Evolutionary conservation across 2,329 filamentous ascomycete species (phyloP), one percentile per base, ranked within the genome.

Genomic region (Aspergillus aculeatinus): DNA sequence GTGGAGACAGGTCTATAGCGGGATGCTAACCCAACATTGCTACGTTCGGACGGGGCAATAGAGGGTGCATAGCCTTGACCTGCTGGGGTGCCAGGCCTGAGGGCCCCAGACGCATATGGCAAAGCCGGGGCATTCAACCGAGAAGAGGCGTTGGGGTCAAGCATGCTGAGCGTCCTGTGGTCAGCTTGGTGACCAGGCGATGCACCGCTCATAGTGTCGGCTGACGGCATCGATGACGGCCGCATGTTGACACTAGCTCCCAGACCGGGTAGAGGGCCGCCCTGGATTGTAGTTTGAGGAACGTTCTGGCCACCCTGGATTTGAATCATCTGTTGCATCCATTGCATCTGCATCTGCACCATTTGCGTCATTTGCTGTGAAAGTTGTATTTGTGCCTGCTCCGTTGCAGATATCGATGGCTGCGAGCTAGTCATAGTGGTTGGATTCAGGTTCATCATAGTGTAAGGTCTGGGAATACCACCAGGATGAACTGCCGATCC

Each of bases 271-370:
- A 70, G 65, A 19, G 70, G 66, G 42, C 64, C 67, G 33, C 60
- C 71, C 51, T 67, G 69, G 35, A 66, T 69, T 66, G 72, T 73
- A 51, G 69, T 68, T 44, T 72, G 70, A 55, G 71, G 65, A 23
- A 44, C 39, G 39, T 62, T 66, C 48, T 75, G 75, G 58, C 72
- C 70, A 25, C 74, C 81, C 83, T 91, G 90, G 86, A 92, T 89
- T 47, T 77, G 74, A 70, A 80, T 79, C 79, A 82, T 81, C 65
- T 80, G 78, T 69, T 93, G 89, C 89, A 96, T 94, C 77, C 92
- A 92, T 72, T 96, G 90, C 89, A 96, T 93, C 74, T 96, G 92
- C 88, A 95, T 92, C 72, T 92, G 89, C 89, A 94, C 92, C 77
- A 94, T 92, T 69, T 91, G 88, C 58, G 86, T 84, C 90, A 94